Evolutionary conservation across 2,329 filamentous ascomycete genomes (phyloP), one percentile per base, ranked within the genome.

Genomic region (Xylaria arbuscula): DNA sequence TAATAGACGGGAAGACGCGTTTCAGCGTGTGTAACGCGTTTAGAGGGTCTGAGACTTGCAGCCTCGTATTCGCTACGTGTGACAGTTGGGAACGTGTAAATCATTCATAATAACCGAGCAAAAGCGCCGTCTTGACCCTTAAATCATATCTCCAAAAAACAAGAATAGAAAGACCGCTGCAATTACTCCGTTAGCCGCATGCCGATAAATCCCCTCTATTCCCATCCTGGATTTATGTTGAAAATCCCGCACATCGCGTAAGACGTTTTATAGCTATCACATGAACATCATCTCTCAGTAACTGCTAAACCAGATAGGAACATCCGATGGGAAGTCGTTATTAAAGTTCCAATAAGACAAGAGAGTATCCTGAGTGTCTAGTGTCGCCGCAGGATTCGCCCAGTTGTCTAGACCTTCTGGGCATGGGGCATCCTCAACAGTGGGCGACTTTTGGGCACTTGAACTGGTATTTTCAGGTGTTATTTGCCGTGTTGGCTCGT

Each of bases 291-390:
- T 15, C 11, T 54, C 19, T 54, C 51, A 71, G 51, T 66, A 70
- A 53, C 59, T 48, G 58, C 56, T 51, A 64, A 69, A 70, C 63
- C 68, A 72, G 22, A 72, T 34, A 15, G 70, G 66, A 22, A 71
- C 48, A 28, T 72, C 70, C n/a, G 66, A 3, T 36, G 66, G 70
- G 47, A 71, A 59, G 32, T 71, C 70, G 17, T 58, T 62, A 28
- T 24, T 59, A 4, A 69, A 38, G 24, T 62, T 63, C 68, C 70
- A 72, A 34, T 56, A 70, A 1, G 66, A 5, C 2, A 59, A 64
- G n/a, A 61, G 51, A 17, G 28, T 28, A 15, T 66, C 62, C 32
- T 57, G 64, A 5, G 51, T 15, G n/a, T 66, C 68, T 6, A 67
- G 17, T 1, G 36, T 32, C 24, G 68, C 45, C 36, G 54, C 11